Conservation (phyloP, 192 early-diverging fungal species). For the Globomyces pollinis-pini region DNA sequence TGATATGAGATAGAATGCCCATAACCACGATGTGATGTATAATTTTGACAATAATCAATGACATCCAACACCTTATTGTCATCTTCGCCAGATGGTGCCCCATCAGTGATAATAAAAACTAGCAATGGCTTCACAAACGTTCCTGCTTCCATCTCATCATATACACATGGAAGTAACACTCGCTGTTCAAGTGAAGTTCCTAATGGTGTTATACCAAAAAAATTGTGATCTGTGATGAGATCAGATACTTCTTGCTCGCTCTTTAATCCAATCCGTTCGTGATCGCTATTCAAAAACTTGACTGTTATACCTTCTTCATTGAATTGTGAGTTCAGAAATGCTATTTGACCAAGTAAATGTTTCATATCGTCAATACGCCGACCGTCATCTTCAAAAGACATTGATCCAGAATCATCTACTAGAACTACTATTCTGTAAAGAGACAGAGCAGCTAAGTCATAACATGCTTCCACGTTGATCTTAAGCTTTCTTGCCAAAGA, state of each 20-base stretch:
- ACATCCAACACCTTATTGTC: not conserved
- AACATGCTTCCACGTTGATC: not conserved
- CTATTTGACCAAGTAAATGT: not conserved
- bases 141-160: not conserved
- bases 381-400: not conserved
- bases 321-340: not conserved
- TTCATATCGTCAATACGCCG: not conserved
- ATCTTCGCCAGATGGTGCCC: not conserved
- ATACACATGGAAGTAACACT: not conserved
- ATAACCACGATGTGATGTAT: not conserved
- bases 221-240: not conserved
- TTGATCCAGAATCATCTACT: not conserved
- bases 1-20: not conserved
- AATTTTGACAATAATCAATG: not conserved
- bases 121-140: not conserved
- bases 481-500: not conserved
- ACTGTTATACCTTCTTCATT: not conserved
- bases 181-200: not conserved
- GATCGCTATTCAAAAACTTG: not conserved
- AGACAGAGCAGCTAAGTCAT: not conserved
- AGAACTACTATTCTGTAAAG: not conserved
- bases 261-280: not conserved
- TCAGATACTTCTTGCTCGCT: not conserved
- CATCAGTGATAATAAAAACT: slow-evolving; percentile 3
- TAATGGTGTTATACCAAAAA: slow-evolving; percentile 1